Evolutionary conservation across 2,329 filamentous ascomycete species (phyloP), one percentile per base, ranked within the genome.

Genomic region (Elsinoe necatrix): DNA sequence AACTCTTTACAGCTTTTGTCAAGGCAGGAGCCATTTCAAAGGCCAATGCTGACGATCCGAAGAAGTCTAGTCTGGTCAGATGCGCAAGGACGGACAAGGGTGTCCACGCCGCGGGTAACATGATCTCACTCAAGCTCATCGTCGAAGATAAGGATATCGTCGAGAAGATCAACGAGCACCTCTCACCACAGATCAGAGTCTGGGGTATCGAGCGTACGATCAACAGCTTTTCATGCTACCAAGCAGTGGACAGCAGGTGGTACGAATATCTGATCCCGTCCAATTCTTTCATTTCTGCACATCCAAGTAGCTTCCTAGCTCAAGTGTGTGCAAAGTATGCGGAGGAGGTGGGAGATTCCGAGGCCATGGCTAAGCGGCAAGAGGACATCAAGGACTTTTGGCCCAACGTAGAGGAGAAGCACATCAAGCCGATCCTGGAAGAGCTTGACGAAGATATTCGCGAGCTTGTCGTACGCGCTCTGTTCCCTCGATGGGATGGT

Each of bases 11-110:
- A 29, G 93, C 93, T 2, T 92, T 98, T 64, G 86, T 98, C 60
- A 83, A 84, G 2, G 91, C 93, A 2, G 88, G 91, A 16, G 91
- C 93, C 37, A 95, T 98, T 60, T 95, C 91, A 50, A 97, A 97
- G 72, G 89, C 89, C 60, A 98, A 98, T 68, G 93, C 93, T 20
- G 85, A 95, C 64, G 93, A 98, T 68, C 93, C 92, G 3, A 95
- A 95, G 72, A 98, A 98, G 73, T 95, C 90, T 1, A 91, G 89
- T 54, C 81, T 98, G 47, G 88, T 95, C 55, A 86, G 93, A 62
- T 98, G 93, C 71, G 93, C 93, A 3, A 81, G 93, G 61, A 98
- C 93, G 0, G 93, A 98, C 74, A 98, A 97, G 76, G 93, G 93
- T 56, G 92, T 97, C 1, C 92, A 97, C 70, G 92, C 92, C 1